Base-by-base conservation (phyloP, 1,284 basidiomycete genomes). In the Inonotus hispidus region DNA sequence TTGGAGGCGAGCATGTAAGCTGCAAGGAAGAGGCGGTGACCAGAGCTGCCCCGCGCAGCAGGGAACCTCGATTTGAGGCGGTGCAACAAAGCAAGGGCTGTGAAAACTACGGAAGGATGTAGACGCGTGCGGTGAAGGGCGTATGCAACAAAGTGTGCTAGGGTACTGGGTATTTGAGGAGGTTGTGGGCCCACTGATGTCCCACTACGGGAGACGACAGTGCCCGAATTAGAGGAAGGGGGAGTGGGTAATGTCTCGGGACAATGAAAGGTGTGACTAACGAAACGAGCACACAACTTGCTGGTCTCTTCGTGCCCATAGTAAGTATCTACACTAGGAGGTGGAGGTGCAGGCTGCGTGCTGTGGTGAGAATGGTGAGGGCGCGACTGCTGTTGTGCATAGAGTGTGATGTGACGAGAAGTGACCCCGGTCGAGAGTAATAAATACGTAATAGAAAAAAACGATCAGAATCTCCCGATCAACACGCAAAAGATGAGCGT, bases 1-100 rank as follows among this genome's bases (percentile, higher is more conserved):
- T 94, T 94, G 3, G 85, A 88, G 0, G 89, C 87, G 65, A 97
- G 92, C 95, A 97, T 97, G 72, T 94, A 93, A 0, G 94, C 93
- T 0, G 92, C 94, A 11, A 97, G 89, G 72, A 95, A 96, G 0
- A 98, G 74, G 0, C 94, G 84, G 69, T 97, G 94, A 8, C 93
- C 94, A 0, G 92, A 95, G 0, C 92, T 95, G 41, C 94, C 93
- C 56, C 92, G 85, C 35, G 93, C 94, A 7, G 92, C 92, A 19
- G 94, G 94, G 74, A 95, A 96, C 29, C 92, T 88, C 3, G 87
- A 87, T 78, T 97, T 97, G 61, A 97, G 79, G 6, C 93, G 84
- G 67, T 92, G 89, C 0, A 97, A 78, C 3, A 96, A 82, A 37
- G 95, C 86, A 1, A 96, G 84, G 0, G 93, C 87, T 1, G 92